Evolutionary conservation across 371 early-diverging fungal genomes (phyloP), one percentile per base, ranked within the genome.

Genomic region (Mucor plumbeus): DNA sequence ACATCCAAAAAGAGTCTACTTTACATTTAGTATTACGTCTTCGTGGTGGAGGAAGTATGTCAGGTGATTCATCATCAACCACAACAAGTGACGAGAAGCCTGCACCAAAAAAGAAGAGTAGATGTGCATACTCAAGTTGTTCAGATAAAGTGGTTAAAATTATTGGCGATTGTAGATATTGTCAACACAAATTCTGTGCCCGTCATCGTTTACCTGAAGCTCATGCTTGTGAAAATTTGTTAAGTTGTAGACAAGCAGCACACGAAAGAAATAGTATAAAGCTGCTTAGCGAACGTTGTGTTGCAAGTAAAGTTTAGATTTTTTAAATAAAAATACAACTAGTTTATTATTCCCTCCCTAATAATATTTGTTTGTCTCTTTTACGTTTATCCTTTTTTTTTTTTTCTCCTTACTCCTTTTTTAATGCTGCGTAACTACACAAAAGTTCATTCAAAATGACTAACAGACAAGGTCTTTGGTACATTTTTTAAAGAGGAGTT

Each of bases 1-100:
- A 92, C 84, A 92, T 93, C 72, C 91, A 93, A 85, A 93, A 94
- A 86, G 95, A 92, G 67, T 87, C 88, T 57, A 88, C 86, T 15
- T 33, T 70, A 10, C 64, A 69, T 54, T 31, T 69, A 38, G 61
- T 64, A 21, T 57, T 69, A 40, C 53, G 69, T 50, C 59, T 69
- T 59, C 59, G 64, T 40, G 69, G 69, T 39, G 64, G 64, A 54
- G 48, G 19, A 48, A 48, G 17, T 19, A 54, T 54, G 54, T 54
- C 54, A 54, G 54, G 33, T 54, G 54, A 54, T 26, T 54, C 54
- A 61, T 31, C 41, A 67, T 40, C 62, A 53, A 61, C 54, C 43
- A 40, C 56, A 39, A 21, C 68, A 63, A 59, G 31, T 53, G 39
- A 35, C 33, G 54, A 63, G 34, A 53, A 63, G 47, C 61, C 44